phyloP scores from a whole-genome alignment of 768 basidiomycete species.

The Suillus americanus region DNA sequence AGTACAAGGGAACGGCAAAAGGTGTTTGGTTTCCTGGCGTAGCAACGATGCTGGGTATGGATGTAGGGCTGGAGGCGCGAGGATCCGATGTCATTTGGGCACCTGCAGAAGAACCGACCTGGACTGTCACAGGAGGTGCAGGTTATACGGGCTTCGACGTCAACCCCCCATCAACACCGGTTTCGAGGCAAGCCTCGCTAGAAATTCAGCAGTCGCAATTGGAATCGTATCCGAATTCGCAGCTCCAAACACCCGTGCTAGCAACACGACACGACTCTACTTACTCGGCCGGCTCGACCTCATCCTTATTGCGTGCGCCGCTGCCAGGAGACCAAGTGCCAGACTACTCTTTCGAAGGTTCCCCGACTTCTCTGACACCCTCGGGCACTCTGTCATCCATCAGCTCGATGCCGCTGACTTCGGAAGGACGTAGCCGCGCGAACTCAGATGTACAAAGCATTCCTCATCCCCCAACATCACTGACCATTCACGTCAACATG shows the following conservation, averaged over 20 bases:
- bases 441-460: constrained; percentile 31
- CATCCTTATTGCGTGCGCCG: constrained; percentile 74
- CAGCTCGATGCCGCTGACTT: constrained; percentile 33
- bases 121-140: constrained; percentile 61
- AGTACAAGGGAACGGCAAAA: constrained; percentile 72
- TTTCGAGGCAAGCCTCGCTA: constrained; percentile 49
- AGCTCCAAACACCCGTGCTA: constrained; percentile 22
- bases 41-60: constrained; percentile 77
- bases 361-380: constrained; percentile 51
- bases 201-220: constrained; percentile 37
- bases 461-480: constrained; percentile 45
- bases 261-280: constrained; percentile 39
- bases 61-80: constrained; percentile 66
- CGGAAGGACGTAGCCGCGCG: constrained; percentile 37
- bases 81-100: constrained; percentile 72
- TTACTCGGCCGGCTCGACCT: constrained; percentile 40
- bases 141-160: constrained; percentile 76
- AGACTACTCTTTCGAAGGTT: constrained; percentile 77
- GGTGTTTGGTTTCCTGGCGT: constrained; percentile 84
- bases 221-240: constrained; percentile 19
- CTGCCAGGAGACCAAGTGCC: constrained; percentile 61
- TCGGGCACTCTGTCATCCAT: constrained; percentile 39
- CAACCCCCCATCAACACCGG: constrained; percentile 37
- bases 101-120: constrained; percentile 46
- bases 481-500: constrained; percentile 77